These are phyloP conservation scores for Aspergillus cavernicola DNA, from an alignment of 495 filamentous ascomycete genomes.

Conservation along the genomic window DNA sequence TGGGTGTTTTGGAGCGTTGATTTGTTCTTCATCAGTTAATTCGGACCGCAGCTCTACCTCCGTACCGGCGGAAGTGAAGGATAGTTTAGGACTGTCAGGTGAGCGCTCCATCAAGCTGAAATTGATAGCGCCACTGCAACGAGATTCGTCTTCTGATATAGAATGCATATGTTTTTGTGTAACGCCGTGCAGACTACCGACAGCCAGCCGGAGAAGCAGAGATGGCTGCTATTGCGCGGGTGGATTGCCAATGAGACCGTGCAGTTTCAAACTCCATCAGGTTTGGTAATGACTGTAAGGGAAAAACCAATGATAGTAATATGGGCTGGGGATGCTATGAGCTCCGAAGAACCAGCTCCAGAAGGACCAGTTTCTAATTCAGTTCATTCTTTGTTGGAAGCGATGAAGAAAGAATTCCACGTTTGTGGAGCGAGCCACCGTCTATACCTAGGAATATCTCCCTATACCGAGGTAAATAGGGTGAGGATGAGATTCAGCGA, in stretches of 20 bases:
- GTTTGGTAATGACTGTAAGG: not conserved
- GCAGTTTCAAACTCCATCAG: constrained; percentile 13
- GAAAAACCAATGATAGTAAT: no score
- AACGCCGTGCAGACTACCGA: not conserved
- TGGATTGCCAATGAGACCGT: constrained; percentile 7
- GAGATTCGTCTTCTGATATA: not conserved
- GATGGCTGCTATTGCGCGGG: not conserved
- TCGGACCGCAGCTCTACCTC: constrained; percentile 2
- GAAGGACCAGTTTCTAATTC: no score
- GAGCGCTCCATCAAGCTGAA: constrained; percentile 1
- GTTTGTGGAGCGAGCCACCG: no score
- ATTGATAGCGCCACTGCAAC: not conserved
- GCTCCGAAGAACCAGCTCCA: not conserved
- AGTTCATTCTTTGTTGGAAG: no score
- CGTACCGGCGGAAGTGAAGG: constrained; percentile 5
- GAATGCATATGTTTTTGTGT: not conserved
- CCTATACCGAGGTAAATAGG: no score
- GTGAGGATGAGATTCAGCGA: no score
- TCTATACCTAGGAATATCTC: no score
- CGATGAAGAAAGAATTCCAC: no score
- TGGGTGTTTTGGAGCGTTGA: constrained; percentile 60
- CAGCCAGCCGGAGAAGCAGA: not conserved
- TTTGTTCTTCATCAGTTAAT: not conserved
- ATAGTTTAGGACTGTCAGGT: not conserved
- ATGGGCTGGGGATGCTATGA: not conserved